Percentiles rank a stretch among this genome's conserved stretches.
Evolutionary conservation across 2,329 filamentous ascomycete genomes (phyloP).

Genomic region (Cordyceps fumosorosea): DNA sequence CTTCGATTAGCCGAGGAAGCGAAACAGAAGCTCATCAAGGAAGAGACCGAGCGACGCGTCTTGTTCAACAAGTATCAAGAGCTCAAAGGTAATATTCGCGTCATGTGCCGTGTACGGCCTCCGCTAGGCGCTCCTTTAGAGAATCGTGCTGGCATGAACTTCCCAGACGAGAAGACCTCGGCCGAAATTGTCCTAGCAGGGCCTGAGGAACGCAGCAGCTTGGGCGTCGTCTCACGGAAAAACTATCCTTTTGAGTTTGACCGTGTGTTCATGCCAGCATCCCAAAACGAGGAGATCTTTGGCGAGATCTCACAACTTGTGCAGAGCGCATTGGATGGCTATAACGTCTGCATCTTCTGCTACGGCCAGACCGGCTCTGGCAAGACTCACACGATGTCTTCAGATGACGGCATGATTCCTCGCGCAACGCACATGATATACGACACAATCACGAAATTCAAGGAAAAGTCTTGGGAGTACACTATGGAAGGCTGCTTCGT

Average conservation of each 20-base stretch:
- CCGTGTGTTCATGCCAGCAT: constrained; percentile 74
- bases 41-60: constrained; percentile 84
- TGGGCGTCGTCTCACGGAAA: constrained; percentile 69
- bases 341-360: constrained; percentile 98
- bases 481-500: constrained; percentile 92
- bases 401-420: constrained; percentile 87
- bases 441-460: constrained; percentile 71
- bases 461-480: constrained; percentile 91
- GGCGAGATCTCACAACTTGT: constrained; percentile 95
- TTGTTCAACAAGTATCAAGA: constrained; percentile 98
- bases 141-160: constrained; percentile 66
- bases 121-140: constrained; percentile 53
- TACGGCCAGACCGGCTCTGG: constrained; percentile 74
- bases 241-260: constrained; percentile 87
- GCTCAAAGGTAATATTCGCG: constrained; percentile 94
- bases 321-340: constrained; percentile 91
- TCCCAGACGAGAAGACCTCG: constrained; percentile 76
- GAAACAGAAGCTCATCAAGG: constrained; percentile 77
- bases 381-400: constrained; percentile 96
- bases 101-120: constrained; percentile 93
- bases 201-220: constrained; percentile 74
- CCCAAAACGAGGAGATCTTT: constrained; percentile 81
- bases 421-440: constrained; percentile 91
- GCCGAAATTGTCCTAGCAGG: constrained; percentile 82
- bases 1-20: constrained; percentile 61